Percentiles rank a stretch among this genome's conserved stretches.
Evolutionary conservation across 169 alveolate species (phyloP).

Genomic region (Plasmodium vivax): DNA sequence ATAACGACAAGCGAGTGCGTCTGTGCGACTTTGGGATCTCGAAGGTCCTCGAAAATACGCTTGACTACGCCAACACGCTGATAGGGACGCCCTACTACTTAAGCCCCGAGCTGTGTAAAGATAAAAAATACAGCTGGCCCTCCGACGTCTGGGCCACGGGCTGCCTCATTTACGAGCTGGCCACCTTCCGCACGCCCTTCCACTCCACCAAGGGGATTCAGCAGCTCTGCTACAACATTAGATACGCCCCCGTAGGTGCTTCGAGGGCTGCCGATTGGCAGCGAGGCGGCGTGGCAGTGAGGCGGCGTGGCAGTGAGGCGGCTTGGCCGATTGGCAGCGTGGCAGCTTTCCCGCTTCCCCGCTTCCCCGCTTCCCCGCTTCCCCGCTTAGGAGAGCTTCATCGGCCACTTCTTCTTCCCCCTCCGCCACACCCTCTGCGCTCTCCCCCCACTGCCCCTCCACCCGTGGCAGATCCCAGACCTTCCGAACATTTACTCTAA

Average conservation of each 20-base stretch:
- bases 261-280: too few relatives aligned
- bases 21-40: slow-evolving; percentile 95
- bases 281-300: too few relatives aligned
- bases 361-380: too few relatives aligned
- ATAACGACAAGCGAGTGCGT: slow-evolving; percentile 88
- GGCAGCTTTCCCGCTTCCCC: background rate
- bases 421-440: too few relatives aligned
- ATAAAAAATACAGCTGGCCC: slow-evolving; percentile 97
- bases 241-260: slow-evolving; percentile 80
- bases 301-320: too few relatives aligned
- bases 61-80: slow-evolving; percentile 95
- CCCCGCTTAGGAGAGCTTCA: background rate
- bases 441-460: background rate
- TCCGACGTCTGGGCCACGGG: slow-evolving; percentile 99
- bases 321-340: too few relatives aligned
- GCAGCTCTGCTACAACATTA: slow-evolving; percentile 84
- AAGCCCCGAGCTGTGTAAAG: slow-evolving; percentile 98
- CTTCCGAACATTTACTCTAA: slow-evolving; percentile 80
- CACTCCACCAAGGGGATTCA: slow-evolving; percentile 88
- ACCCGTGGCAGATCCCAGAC: slow-evolving; percentile 79
- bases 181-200: slow-evolving; percentile 88
- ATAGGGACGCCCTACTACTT: slow-evolving; percentile 99
- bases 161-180: slow-evolving; percentile 88
- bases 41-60: slow-evolving; percentile 93
- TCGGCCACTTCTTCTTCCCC: background rate